Conservation (phyloP, 805 yeast genomes). For the Pichia paraexigua region DNA sequence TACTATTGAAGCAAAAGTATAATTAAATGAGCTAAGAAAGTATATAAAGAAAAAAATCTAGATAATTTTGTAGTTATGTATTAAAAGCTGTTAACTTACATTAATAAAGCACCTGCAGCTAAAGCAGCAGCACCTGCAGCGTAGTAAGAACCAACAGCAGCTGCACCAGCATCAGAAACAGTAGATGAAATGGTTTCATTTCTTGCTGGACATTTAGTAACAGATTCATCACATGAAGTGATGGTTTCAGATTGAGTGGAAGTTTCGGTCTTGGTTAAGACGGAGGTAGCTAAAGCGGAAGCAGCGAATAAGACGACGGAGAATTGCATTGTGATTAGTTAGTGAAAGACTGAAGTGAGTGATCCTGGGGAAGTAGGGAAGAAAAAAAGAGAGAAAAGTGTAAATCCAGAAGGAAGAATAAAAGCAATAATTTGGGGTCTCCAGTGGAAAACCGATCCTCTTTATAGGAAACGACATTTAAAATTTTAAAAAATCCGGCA, state of each 20-base stretch:
- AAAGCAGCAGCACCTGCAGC: slow-evolving; percentile 29
- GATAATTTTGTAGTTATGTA: background rate
- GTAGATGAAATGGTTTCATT: slow-evolving; percentile 23
- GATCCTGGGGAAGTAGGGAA: background rate
- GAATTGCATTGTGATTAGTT: slow-evolving; percentile 36
- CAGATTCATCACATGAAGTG: slow-evolving; percentile 30
- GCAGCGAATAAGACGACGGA: slow-evolving; percentile 27
- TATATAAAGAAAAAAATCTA: background rate
- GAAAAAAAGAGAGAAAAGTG: background rate
- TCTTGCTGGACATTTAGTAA: slow-evolving; percentile 25
- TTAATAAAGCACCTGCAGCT: slow-evolving; percentile 28
- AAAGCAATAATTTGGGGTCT: background rate
- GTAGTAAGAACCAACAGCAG: slow-evolving; percentile 18
- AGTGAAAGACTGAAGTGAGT: slow-evolving; percentile 16
- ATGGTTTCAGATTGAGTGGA: slow-evolving; percentile 32
- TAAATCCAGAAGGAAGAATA: background rate
- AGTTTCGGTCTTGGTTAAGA: slow-evolving; percentile 21
- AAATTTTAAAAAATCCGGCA: background rate
- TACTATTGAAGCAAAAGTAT: background rate
- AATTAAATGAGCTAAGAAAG: background rate
- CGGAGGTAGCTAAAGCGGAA: slow-evolving; percentile 27
- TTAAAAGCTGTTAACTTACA: slow-evolving; percentile 12
- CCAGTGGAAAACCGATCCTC: background rate
- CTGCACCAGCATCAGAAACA: slow-evolving; percentile 1
- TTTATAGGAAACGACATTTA: background rate